A percentile compares a stretch with the other conserved stretches of the same genome.
Conservation (phyloP, 2,329 filamentous ascomycete species). For the Pseudomassariella vexata region DNA sequence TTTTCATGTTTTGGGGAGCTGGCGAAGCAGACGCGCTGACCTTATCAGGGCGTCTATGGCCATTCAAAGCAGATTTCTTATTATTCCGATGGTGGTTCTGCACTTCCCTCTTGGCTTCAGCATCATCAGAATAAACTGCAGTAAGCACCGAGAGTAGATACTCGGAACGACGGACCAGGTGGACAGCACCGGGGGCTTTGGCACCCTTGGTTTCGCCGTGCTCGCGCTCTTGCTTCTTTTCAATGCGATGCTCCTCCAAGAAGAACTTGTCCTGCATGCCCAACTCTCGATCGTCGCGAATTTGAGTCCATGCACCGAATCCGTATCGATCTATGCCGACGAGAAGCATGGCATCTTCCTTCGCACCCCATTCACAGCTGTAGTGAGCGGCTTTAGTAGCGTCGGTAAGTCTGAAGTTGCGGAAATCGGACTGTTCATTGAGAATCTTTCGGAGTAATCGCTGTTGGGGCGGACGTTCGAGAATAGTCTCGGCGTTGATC, state of each 20-base stretch:
- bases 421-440: slow-evolving; percentile 60
- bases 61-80: slow-evolving; percentile 63
- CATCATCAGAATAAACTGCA: slow-evolving; percentile 73
- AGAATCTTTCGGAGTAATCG: slow-evolving; percentile 74
- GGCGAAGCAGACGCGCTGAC: slow-evolving; percentile 64
- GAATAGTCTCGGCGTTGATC: slow-evolving; percentile 90
- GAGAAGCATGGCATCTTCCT: slow-evolving; percentile 95
- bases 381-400: slow-evolving; percentile 91
- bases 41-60: slow-evolving; percentile 54
- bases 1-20: slow-evolving; percentile 49
- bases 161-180: slow-evolving; percentile 89
- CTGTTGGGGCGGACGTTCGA: slow-evolving; percentile 86
- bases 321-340: slow-evolving; percentile 90
- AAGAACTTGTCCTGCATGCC: slow-evolving; percentile 88
- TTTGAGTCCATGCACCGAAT: slow-evolving; percentile 92
- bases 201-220: slow-evolving; percentile 73
- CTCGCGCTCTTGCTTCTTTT: slow-evolving; percentile 89
- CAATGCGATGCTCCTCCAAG: slow-evolving; percentile 94
- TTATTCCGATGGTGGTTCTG: slow-evolving; percentile 95
- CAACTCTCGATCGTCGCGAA: slow-evolving; percentile 85
- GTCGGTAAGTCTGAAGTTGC: slow-evolving; percentile 79
- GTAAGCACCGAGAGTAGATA: slow-evolving; percentile 94
- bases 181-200: slow-evolving; percentile 94
- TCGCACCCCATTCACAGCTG: slow-evolving; percentile 83
- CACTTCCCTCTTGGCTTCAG: slow-evolving; percentile 68